A percentile compares a stretch with the other conserved stretches of the same genome.
phyloP scores from a whole-genome alignment of 805 yeast species.

The Yarrowia porcina region DNA sequence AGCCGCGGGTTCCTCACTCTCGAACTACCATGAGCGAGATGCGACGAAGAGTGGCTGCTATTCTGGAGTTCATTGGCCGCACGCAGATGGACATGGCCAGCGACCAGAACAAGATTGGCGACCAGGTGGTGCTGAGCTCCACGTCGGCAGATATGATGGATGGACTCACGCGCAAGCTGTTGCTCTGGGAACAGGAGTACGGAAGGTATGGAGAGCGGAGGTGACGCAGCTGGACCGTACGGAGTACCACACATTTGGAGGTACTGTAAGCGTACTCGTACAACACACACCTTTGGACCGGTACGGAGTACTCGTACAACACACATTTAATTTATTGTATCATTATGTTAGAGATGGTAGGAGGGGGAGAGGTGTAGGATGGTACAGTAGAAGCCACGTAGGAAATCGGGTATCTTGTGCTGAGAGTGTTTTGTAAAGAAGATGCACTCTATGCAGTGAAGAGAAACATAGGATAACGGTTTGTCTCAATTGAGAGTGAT shows the following conservation, averaged over 20 bases:
- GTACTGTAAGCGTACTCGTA: too few relatives aligned
- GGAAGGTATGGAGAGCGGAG: slow-evolving; percentile 44
- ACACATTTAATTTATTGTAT: slow-evolving; percentile 22
- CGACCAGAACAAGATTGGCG: slow-evolving; percentile 32
- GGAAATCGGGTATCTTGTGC: too few relatives aligned
- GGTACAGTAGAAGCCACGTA: too few relatives aligned
- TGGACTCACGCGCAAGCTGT: slow-evolving; percentile 62
- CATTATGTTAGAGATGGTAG: background rate
- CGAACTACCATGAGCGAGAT: slow-evolving; percentile 75
- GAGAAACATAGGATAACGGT: background rate
- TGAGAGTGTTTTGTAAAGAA: too few relatives aligned
- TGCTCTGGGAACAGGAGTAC: slow-evolving; percentile 76
- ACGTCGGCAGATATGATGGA: slow-evolving; percentile 51
- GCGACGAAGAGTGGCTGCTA: slow-evolving; percentile 84
- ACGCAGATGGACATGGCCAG: slow-evolving; percentile 74
- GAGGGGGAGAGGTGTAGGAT: too few relatives aligned
- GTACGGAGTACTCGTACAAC: too few relatives aligned
- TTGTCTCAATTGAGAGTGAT: background rate
- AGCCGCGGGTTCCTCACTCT: slow-evolving; percentile 78
- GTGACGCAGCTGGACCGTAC: too few relatives aligned
- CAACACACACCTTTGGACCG: too few relatives aligned
- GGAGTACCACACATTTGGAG: too few relatives aligned
- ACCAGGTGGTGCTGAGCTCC: slow-evolving; percentile 27
- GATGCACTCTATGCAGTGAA: too few relatives aligned
- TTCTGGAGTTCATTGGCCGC: slow-evolving; percentile 83